Conservation (phyloP, 169 alveolate genomes). For the Theileria sp. region DNA sequence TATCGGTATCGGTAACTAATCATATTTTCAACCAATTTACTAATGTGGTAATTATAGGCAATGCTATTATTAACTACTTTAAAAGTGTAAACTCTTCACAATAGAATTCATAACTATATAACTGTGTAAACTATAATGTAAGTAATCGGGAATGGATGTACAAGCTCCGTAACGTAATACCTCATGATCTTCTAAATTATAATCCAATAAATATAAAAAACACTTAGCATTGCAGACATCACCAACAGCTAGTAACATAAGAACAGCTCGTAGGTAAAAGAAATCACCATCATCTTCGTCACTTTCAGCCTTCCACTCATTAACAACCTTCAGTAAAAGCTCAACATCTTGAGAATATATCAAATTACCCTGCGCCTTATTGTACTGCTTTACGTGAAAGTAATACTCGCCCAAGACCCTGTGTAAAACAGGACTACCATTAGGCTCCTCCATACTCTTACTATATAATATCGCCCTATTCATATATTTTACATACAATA, state of each 20-base stretch:
- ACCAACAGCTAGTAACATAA: conserved; percentile 42
- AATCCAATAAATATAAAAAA: conserved; percentile 46
- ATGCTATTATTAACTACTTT: not conserved
- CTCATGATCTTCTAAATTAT: conserved; percentile 43
- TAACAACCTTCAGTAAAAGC: conserved; percentile 9
- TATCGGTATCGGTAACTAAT: conserved; percentile 56
- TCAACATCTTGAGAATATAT: conserved; percentile 57
- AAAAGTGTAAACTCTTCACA: too few relatives aligned
- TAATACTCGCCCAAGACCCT: conserved; percentile 34
- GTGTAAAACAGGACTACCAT: conserved; percentile 32
- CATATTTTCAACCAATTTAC: not conserved
- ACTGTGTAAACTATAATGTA: not conserved
- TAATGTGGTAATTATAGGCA: not conserved
- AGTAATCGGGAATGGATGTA: not conserved
- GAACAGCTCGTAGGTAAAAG: conserved; percentile 40
- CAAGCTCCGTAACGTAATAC: not conserved
- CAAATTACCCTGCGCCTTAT: conserved; percentile 48
- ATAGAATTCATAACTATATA: too few relatives aligned
- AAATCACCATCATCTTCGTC: conserved; percentile 42
- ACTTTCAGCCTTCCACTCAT: conserved; percentile 37
- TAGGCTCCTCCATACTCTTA: conserved; percentile 19
- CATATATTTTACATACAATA: conserved; percentile 24
- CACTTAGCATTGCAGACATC: conserved; percentile 45
- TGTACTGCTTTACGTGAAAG: conserved; percentile 6
- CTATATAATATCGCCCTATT: conserved; percentile 30